Evolutionary conservation across 257 asterid genomes (phyloP), one percentile per base, ranked within the genome.

Genomic region (Lantana camara): DNA sequence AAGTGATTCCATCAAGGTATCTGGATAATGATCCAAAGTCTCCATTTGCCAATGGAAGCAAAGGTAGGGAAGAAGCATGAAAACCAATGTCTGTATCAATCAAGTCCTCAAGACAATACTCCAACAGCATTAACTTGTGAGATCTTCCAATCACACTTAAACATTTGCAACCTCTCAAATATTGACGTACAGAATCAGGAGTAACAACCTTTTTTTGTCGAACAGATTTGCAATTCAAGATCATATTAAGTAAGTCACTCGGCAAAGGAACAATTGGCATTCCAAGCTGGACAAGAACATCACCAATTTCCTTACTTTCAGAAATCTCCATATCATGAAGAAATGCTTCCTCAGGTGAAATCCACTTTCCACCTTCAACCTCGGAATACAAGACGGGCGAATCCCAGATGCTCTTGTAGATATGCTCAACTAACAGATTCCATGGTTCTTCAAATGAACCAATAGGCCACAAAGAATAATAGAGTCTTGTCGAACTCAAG

Each of bases 381-480:
- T 78, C 63, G 23, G 97, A 85, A 78, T 80, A 82, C 41, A 92
- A 78, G 67, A 89, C 89, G 4, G 97, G 96, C 20, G 83, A 77
- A 29, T 75, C 82, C 64, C 80, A 65, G 51, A 84, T 82, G 75
- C 68, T 78, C 73, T 61, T 72, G 78, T 89, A 92, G 30, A 92
- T 79, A 34, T 77, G 85, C 75, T 82, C 82, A 13, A 85, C 98
- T 65, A 92, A 79, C 75, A 79, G 75, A 74, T 73, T 84, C 98
- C 98, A 92, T 50, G 98, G 98, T 79, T 89, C 93, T 72, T 89
- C 91, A 64, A 92, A 92, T 35, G 88, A 81, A 67, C 97, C 98
- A 52, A 84, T 70, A 11, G 98, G 98, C 98, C 96, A 92, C 48
- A 92, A 75, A 40, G 92, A 85, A 79, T 89, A 92, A 77, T 86